Percentiles rank a stretch among this genome's conserved stretches.
These are phyloP conservation scores for Austroboletus niveus DNA, from an alignment of 1,284 basidiomycete genomes.

Conservation along the genomic window DNA sequence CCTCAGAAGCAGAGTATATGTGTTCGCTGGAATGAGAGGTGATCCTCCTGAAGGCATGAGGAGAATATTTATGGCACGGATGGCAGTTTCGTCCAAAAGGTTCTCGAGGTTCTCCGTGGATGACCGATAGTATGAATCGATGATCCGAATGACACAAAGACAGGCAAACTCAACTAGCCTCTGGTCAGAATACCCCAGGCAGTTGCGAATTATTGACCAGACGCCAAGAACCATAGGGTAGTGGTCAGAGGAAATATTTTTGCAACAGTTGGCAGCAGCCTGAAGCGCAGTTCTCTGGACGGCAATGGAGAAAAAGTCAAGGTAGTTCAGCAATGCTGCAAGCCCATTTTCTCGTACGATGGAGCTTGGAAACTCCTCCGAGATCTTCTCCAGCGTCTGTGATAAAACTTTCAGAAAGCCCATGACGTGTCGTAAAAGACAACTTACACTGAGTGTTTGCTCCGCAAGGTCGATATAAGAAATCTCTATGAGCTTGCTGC, in stretches of 20 bases:
- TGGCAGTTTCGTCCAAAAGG: conserved; percentile 80
- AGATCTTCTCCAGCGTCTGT: conserved; percentile 95
- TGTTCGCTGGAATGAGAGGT: conserved; percentile 78
- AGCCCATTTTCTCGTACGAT: conserved; percentile 94
- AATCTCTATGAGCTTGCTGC: conserved; percentile 93
- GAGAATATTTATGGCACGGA: conserved; percentile 81
- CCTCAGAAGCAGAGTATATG: conserved; percentile 86
- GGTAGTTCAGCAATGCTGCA: conserved; percentile 85
- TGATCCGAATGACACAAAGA: conserved; percentile 87
- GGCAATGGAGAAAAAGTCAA: conserved; percentile 96
- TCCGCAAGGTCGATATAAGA: conserved; percentile 96
- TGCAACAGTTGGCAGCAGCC: conserved; percentile 93
- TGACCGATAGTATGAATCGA: conserved; percentile 87
- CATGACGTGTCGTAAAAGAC: conserved; percentile 7
- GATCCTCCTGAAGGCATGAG: conserved; percentile 86
- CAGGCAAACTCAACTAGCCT: conserved; percentile 92
- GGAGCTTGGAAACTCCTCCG: conserved; percentile 90
- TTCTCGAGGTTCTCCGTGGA: conserved; percentile 83
- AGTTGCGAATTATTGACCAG: conserved; percentile 90
- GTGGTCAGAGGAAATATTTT: conserved; percentile 83
- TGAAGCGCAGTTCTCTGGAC: conserved; percentile 96
- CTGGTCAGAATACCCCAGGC: conserved; percentile 87
- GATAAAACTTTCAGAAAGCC: conserved; percentile 22
- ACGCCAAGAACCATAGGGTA: conserved; percentile 86
- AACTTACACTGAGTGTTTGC: conserved; percentile 90